Evolutionary conservation across 345 rosid species (phyloP).

Genomic region (Eucalyptus coolabah): DNA sequence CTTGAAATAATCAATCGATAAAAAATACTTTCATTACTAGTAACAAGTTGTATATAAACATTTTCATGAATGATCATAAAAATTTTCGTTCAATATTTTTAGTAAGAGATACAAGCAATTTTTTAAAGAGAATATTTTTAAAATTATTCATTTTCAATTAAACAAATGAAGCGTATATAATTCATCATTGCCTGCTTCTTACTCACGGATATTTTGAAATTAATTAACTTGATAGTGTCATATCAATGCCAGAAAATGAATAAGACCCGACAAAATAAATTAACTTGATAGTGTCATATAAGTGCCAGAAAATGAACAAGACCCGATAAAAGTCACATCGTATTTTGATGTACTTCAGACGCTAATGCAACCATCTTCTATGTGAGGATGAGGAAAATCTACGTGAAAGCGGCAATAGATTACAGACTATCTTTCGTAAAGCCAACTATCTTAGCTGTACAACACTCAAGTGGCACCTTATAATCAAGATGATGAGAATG

Average conservation of each 20-base stretch:
- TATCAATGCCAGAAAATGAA: neutral
- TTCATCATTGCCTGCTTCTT: neutral
- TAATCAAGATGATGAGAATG: neutral
- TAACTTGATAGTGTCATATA: neutral
- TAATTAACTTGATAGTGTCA: neutral
- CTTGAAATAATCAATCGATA: fast-evolving
- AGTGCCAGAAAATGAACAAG: neutral
- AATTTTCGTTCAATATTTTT: no score
- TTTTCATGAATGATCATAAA: no score
- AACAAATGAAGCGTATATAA: neutral
- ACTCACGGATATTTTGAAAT: neutral
- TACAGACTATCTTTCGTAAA: neutral
- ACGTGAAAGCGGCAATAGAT: neutral
- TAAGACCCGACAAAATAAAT: neutral
- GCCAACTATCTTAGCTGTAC: neutral
- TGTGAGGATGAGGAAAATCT: neutral
- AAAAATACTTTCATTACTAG: no score
- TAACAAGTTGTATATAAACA: no score
- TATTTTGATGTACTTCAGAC: neutral
- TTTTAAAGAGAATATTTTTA: fast-evolving
- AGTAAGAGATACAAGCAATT: neutral
- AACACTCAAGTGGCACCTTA: neutral
- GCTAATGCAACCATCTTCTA: neutral
- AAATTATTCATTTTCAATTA: fast-evolving
- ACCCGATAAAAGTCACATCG: neutral